Evolutionary conservation across 2,329 filamentous ascomycete species (phyloP), one percentile per base, ranked within the genome.

Genomic region (Rhynchosporium secalis): DNA sequence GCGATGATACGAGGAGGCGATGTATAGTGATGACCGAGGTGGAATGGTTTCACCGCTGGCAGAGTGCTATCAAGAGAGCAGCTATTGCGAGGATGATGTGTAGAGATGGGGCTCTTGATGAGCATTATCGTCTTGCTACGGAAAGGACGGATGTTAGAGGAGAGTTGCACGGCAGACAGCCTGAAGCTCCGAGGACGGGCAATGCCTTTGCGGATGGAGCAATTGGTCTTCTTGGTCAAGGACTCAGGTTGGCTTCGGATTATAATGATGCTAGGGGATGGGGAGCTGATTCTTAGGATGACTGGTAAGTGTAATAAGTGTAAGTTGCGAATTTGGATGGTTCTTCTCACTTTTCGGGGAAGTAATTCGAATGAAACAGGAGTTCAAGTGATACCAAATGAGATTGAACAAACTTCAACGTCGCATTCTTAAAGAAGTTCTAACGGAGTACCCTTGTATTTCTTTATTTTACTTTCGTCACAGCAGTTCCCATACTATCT

Each of bases 21-120:
- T 67, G 65, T 41, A 58, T 64, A 1, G 66, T 71, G 9, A 65
- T 80, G 15, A 77, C 72, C 36, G 81, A 84, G 67, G 72, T 76
- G 46, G 80, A 85, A 65, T 89, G 86, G 83, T 85, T 86, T 66
- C 81, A 83, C 62, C 75, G 83, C 61, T 91, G 89, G 86, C 80
- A 78, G 8, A 77, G 81, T 4, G 80, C 85, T 2, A 83, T 92
- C 57, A 77, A 79, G 63, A 79, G 80, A 49, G 83, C 87, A 9
- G 84, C 87, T 1, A 71, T 88, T 60, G 81, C 83, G 58, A 80
- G 84, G 62, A 65, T 72, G 57, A 60, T 66, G 1, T 66, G 59
- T 49, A 80, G 80, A 43, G 80, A 86, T 69, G 80, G 80, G 3
- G 76, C 78, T 28, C 76, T 89, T 15, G 82, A 82, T 43, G 83